These are phyloP conservation scores for Syncephalastrum racemosum DNA, from an alignment of 371 early-diverging fungal species.

Conservation along the genomic window DNA sequence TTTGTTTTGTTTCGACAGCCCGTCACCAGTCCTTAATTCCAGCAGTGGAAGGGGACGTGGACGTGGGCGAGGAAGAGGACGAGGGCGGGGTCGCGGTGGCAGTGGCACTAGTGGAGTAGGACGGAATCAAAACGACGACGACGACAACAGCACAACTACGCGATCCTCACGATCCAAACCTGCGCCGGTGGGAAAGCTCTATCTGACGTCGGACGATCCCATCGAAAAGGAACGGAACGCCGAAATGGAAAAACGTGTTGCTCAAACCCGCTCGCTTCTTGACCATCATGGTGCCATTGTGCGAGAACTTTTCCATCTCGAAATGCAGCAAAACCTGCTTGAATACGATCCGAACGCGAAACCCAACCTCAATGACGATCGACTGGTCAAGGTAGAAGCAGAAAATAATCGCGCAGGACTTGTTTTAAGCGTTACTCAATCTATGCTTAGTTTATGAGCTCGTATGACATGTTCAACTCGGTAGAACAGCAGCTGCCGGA, in stretches of 20 bases:
- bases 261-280: constrained; percentile 41
- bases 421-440: no score
- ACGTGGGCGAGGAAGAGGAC: constrained; percentile 14
- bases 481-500: no score
- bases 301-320: constrained; percentile 61
- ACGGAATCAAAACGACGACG: not conserved
- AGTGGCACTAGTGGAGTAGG: no score
- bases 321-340: constrained; percentile 52
- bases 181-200: no score
- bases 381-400: constrained; percentile 47
- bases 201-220: constrained; percentile 23
- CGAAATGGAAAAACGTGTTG: constrained; percentile 32
- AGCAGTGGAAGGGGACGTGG: constrained; percentile 4
- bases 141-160: not conserved
- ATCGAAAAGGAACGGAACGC: constrained; percentile 35
- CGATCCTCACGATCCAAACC: not conserved
- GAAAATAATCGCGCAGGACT: no score
- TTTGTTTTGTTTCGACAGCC: no score
- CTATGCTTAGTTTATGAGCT: constrained; percentile 3
- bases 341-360: constrained; percentile 51
- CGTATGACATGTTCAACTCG: constrained; percentile 3
- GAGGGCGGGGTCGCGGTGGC: constrained; percentile 10
- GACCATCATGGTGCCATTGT: constrained; percentile 51
- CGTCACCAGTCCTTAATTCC: no score
- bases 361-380: constrained; percentile 49